Conservation (phyloP, 768 basidiomycete genomes). For the Auricularia cornea region DNA sequence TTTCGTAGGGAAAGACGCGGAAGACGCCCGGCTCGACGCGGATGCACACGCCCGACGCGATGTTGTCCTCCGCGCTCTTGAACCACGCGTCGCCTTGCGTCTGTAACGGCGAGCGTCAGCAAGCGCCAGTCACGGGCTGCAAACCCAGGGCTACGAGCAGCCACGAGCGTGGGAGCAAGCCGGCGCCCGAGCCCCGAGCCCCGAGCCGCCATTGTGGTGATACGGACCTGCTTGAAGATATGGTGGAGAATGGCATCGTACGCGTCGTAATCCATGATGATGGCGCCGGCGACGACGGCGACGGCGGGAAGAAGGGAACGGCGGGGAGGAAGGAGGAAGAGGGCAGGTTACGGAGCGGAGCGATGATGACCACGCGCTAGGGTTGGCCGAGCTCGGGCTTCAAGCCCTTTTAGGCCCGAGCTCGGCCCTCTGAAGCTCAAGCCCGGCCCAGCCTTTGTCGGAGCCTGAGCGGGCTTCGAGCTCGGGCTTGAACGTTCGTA, state of each 20-base stretch:
- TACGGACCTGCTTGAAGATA: slow-evolving; percentile 61
- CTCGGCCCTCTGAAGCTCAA: too few species aligned
- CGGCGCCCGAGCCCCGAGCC: too few species aligned
- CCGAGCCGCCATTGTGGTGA: too few species aligned
- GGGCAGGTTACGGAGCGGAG: not conserved
- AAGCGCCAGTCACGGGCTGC: not conserved
- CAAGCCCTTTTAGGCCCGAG: too few species aligned
- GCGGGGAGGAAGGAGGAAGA: not conserved
- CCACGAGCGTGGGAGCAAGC: too few species aligned
- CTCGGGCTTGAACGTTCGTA: too few species aligned
- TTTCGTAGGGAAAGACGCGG: slow-evolving; percentile 81
- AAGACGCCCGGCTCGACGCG: slow-evolving; percentile 60
- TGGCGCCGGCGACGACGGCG: not conserved
- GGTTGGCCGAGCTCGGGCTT: too few species aligned
- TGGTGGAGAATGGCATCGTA: slow-evolving; percentile 63
- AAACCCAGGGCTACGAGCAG: too few species aligned
- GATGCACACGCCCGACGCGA: slow-evolving; percentile 71
- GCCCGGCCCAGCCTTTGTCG: too few species aligned
- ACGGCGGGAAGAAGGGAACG: not conserved
- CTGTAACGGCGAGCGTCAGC: slow-evolving; percentile 26
- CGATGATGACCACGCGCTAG: slow-evolving; percentile 23
- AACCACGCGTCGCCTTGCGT: slow-evolving; percentile 82
- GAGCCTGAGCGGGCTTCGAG: too few species aligned
- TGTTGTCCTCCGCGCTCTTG: slow-evolving; percentile 75
- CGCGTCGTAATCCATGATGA: slow-evolving; percentile 53